These are phyloP conservation scores for Stellera chamaejasme DNA, from an alignment of 345 rosid species.

Conservation along the genomic window DNA sequence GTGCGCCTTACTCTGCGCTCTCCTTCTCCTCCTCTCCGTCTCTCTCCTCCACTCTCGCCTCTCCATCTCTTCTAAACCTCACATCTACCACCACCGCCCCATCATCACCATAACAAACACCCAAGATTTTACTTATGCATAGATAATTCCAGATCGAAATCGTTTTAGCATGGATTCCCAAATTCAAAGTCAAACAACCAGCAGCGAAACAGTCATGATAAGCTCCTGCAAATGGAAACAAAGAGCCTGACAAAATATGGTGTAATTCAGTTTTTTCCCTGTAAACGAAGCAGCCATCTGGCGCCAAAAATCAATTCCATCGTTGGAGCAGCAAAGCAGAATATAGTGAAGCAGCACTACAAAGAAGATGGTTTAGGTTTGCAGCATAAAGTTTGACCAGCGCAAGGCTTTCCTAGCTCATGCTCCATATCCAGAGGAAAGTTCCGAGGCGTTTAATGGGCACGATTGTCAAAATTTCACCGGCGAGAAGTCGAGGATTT, in stretches of 20 bases:
- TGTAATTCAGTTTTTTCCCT: neutral
- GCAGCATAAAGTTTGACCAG: constrained; percentile 1
- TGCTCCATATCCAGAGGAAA: constrained; percentile 2
- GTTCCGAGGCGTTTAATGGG: constrained; percentile 10
- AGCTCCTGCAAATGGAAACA: neutral
- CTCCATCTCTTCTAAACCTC: too few relatives aligned
- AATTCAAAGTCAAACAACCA: constrained; percentile 12
- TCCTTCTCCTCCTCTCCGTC: too few relatives aligned
- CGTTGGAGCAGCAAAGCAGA: constrained; percentile 4
- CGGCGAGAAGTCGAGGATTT: neutral
- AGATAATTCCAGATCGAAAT: neutral
- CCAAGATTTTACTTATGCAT: constrained; percentile 11
- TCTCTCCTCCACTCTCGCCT: too few relatives aligned
- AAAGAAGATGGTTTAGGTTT: constrained; percentile 1
- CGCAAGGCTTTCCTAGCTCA: neutral
- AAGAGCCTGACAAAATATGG: neutral
- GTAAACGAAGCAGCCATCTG: neutral
- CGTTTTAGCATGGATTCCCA: constrained; percentile 1
- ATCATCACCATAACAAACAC: neutral
- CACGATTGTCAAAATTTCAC: neutral
- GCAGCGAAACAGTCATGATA: constrained; percentile 10
- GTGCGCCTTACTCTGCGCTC: too few relatives aligned
- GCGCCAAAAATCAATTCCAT: neutral
- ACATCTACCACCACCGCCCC: too few relatives aligned
- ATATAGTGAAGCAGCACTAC: constrained; percentile 1